A percentile compares a stretch with the other conserved stretches of the same genome.
Evolutionary conservation across 2,329 filamentous ascomycete species (phyloP).

Genomic region (Sporothrix dimorphospora): DNA sequence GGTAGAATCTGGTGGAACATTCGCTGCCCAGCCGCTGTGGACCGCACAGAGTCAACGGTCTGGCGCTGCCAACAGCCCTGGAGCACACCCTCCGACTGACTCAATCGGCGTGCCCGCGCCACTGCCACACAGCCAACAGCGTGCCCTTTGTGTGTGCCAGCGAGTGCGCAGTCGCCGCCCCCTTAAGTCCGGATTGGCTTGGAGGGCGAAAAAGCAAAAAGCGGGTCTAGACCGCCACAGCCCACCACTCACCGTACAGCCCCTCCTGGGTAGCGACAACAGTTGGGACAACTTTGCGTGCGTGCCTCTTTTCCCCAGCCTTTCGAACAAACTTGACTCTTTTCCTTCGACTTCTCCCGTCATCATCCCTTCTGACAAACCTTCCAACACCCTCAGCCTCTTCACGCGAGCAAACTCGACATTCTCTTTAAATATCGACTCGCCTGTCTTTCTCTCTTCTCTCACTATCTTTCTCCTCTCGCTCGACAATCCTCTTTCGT

Average conservation of each 20-base stretch:
- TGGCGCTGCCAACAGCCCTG: neutral
- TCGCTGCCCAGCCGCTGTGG: conserved; percentile 11
- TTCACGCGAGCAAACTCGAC: conserved; percentile 15
- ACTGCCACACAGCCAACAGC: conserved; percentile 3
- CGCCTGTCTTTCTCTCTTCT: neutral
- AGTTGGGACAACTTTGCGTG: neutral
- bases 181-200: conserved; percentile 7
- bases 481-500: neutral
- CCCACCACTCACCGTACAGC: neutral
- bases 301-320: conserved; percentile 14
- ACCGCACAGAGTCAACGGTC: neutral
- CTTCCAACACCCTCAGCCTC: neutral
- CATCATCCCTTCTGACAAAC: conserved; percentile 12
- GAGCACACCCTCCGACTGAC: conserved; percentile 13
- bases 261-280: conserved; percentile 2
- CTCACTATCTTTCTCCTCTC: neutral
- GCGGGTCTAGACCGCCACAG: conserved; percentile 5
- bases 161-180: neutral
- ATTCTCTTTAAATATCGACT: neutral
- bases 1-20: conserved; percentile 23
- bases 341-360: neutral
- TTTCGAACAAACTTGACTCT: neutral
- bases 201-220: conserved; percentile 11
- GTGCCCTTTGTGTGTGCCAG: neutral
- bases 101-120: conserved; percentile 22